Conservation (phyloP, 1,139 yeast genomes). For the Candida albicans region DNA sequence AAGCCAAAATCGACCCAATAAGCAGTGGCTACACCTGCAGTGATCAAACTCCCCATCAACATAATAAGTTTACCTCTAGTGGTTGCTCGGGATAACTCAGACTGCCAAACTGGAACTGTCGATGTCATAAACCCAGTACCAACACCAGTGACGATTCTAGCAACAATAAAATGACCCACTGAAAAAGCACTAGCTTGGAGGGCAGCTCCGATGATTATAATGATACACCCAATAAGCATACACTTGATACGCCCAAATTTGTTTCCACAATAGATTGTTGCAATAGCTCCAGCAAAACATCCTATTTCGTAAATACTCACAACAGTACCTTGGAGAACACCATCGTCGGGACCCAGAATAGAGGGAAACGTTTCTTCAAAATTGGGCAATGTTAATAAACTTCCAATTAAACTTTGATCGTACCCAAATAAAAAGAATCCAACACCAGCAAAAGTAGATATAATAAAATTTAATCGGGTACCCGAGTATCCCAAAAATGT, state of each 20-base stretch:
- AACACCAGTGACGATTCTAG: constrained; percentile 40
- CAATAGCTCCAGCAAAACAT: constrained; percentile 34
- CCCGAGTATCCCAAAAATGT: constrained; percentile 29
- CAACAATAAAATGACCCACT: constrained; percentile 36
- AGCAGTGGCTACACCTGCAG: constrained; percentile 40
- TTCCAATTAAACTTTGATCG: constrained; percentile 53
- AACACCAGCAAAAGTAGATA: constrained; percentile 30
- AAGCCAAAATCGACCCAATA: constrained; percentile 49
- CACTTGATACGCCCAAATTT: constrained; percentile 33
- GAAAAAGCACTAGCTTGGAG: constrained; percentile 35
- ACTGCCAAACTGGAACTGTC: constrained; percentile 41
- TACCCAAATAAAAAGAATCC: constrained; percentile 44
- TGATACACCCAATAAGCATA: constrained; percentile 31
- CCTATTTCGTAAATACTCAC: constrained; percentile 41
- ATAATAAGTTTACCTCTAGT: constrained; percentile 37
- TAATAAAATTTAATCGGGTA: constrained; percentile 23
- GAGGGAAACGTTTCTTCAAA: constrained; percentile 41
- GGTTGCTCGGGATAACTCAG: constrained; percentile 37
- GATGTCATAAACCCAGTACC: constrained; percentile 42
- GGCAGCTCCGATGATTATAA: constrained; percentile 38
- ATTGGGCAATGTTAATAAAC: constrained; percentile 38
- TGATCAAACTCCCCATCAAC: constrained; percentile 36
- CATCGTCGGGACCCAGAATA: constrained; percentile 26
- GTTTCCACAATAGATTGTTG: constrained; percentile 38
- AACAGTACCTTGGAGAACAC: constrained; percentile 36